A percentile compares a stretch with the other conserved stretches of the same genome.
These are phyloP conservation scores for Blastobotrys buckinghamii DNA, from an alignment of 1,139 yeast genomes.

Conservation along the genomic window DNA sequence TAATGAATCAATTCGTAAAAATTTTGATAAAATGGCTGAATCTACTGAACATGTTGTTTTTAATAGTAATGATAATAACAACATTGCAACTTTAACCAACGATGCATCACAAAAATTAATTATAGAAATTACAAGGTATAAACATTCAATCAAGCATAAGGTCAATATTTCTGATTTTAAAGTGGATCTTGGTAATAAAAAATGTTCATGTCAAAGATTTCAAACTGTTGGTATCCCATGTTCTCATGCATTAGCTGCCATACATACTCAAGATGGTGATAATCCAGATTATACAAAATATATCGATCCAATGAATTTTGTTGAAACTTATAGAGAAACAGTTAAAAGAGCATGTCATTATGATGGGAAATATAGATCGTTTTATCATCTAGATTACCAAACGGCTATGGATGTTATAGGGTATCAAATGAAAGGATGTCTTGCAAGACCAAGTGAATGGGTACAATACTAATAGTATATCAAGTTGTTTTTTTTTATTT, in stretches of 20 bases:
- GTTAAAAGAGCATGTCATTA: neutral
- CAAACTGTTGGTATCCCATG: constrained; percentile 2
- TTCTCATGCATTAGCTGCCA: neutral
- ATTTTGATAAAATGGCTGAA: neutral
- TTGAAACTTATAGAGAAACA: neutral
- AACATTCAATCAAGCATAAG: neutral
- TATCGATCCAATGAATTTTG: neutral
- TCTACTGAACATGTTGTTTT: too few species aligned
- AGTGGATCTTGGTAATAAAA: neutral
- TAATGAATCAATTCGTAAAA: neutral
- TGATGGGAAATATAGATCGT: neutral
- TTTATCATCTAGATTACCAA: neutral
- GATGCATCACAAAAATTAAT: neutral
- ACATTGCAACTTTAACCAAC: too few species aligned
- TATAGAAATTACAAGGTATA: neutral
- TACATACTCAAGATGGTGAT: neutral
- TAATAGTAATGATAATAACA: too few species aligned
- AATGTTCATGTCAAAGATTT: neutral
- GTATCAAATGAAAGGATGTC: neutral
- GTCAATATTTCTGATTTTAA: neutral
- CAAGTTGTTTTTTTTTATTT: neutral
- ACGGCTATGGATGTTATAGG: neutral
- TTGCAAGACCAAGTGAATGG: constrained; percentile 4
- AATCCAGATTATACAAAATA: neutral
- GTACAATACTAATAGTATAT: neutral